Evolutionary conservation across 345 rosid genomes (phyloP).

Genomic region (Balakata baccata): DNA sequence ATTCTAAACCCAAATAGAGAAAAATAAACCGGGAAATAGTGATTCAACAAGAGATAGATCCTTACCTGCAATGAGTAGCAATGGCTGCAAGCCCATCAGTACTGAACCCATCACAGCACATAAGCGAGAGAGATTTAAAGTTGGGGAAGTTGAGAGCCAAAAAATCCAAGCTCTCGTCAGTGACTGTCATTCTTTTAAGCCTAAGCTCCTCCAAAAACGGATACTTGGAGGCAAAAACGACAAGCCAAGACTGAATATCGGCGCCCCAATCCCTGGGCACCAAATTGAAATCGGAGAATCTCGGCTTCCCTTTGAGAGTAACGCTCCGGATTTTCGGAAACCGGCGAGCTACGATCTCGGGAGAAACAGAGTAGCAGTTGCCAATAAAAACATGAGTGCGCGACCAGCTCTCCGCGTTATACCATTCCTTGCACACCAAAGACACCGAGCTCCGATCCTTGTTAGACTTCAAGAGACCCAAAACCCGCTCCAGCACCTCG

Average conservation of each 20-base stretch:
- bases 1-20: constrained; percentile 14
- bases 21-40: not conserved
- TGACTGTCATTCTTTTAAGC: constrained; percentile 63
- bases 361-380: constrained; percentile 68
- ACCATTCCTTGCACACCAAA: constrained; percentile 63
- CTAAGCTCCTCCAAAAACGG: constrained; percentile 58
- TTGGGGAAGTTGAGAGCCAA: constrained; percentile 45
- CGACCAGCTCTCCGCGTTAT: constrained; percentile 60
- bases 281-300: constrained; percentile 66
- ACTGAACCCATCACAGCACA: constrained; percentile 69
- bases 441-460: constrained; percentile 64
- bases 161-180: constrained; percentile 56
- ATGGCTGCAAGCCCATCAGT: constrained; percentile 56
- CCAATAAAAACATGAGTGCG: constrained; percentile 57
- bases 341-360: constrained; percentile 50
- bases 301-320: constrained; percentile 63
- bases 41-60: not conserved
- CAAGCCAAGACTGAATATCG: constrained; percentile 54
- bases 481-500: constrained; percentile 59
- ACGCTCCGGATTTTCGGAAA: constrained; percentile 54
- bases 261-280: constrained; percentile 70
- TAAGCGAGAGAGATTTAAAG: constrained; percentile 50
- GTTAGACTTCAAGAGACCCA: constrained; percentile 38
- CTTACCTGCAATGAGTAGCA: constrained; percentile 62
- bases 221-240: constrained; percentile 45